phyloP scores from a whole-genome alignment of 2,329 filamentous ascomycete genomes.

The Colletotrichum sp. region DNA sequence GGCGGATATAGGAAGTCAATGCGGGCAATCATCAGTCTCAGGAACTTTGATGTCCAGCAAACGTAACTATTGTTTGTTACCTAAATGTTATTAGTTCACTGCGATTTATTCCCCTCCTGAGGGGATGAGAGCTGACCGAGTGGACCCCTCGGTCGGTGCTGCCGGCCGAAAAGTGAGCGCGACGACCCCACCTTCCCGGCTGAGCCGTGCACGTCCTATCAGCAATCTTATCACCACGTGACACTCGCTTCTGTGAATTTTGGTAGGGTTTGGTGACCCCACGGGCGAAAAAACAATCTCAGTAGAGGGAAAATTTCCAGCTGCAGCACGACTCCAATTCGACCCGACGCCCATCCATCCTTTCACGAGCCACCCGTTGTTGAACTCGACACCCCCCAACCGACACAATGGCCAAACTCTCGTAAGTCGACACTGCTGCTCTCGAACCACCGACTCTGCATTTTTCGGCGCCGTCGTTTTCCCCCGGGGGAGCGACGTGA shows the following conservation, averaged over 20 bases:
- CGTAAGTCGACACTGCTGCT: conserved; percentile 52
- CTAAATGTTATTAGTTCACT: no score
- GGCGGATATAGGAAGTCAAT: no score
- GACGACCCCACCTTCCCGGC: background rate
- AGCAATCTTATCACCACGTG: conserved; percentile 15
- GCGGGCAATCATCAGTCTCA: no score
- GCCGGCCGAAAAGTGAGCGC: background rate
- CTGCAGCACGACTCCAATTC: conserved; percentile 12
- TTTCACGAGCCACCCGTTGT: conserved; percentile 23
- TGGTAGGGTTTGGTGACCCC: conserved; percentile 18
- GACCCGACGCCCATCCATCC: conserved; percentile 19
- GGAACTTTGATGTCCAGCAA: no score
- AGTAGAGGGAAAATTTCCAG: conserved; percentile 21
- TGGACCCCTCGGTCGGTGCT: background rate
- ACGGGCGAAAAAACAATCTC: conserved; percentile 17
- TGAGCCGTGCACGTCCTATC: background rate
- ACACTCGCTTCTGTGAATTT: conserved; percentile 15
- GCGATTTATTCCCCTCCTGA: background rate
- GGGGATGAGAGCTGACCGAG: background rate
- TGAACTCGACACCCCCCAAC: conserved; percentile 36
- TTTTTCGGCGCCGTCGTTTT: conserved; percentile 16
- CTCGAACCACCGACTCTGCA: background rate
- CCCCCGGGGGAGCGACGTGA: conserved; percentile 5
- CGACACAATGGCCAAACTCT: conserved; percentile 68
- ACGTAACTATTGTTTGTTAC: no score